phyloP scores from a whole-genome alignment of 371 early-diverging fungal genomes.

The Apophysomyces ossiformis region DNA sequence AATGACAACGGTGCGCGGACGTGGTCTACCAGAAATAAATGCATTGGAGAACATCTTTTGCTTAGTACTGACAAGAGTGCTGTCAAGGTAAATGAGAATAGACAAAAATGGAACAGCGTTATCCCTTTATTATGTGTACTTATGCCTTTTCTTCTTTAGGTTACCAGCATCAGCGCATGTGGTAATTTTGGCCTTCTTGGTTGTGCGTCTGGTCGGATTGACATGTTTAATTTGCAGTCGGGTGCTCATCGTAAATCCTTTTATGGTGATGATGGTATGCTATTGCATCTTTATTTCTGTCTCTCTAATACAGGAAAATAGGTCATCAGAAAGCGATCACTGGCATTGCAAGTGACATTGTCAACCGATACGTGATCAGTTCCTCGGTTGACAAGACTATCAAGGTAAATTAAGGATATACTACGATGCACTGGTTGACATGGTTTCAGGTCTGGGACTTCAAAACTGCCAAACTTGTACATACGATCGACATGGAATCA shows the following conservation, averaged over 20 bases:
- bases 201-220: constrained; percentile 74
- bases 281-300: not conserved
- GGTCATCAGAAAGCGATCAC: constrained; percentile 87
- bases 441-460: constrained; percentile 81
- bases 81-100: constrained; percentile 43
- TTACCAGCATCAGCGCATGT: constrained; percentile 82
- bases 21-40: constrained; percentile 82
- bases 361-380: constrained; percentile 76
- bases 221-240: constrained; percentile 96
- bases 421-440: not conserved
- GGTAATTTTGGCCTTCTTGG: constrained; percentile 95
- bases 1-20: constrained; percentile 74
- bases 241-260: constrained; percentile 78
- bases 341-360: constrained; percentile 77
- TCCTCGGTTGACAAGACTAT: constrained; percentile 82
- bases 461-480: constrained; percentile 59
- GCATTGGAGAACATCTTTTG: constrained; percentile 73
- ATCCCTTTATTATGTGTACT: not conserved
- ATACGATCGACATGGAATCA: constrained; percentile 73
- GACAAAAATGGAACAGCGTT: not conserved
- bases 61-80: constrained; percentile 65
- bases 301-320: not conserved
- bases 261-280: constrained; percentile 40
- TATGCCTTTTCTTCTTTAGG: constrained; percentile 22
- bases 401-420: constrained; percentile 50